phyloP scores from a whole-genome alignment of 2,329 filamentous ascomycete genomes.

The Pseudogymnoascus sp. region DNA sequence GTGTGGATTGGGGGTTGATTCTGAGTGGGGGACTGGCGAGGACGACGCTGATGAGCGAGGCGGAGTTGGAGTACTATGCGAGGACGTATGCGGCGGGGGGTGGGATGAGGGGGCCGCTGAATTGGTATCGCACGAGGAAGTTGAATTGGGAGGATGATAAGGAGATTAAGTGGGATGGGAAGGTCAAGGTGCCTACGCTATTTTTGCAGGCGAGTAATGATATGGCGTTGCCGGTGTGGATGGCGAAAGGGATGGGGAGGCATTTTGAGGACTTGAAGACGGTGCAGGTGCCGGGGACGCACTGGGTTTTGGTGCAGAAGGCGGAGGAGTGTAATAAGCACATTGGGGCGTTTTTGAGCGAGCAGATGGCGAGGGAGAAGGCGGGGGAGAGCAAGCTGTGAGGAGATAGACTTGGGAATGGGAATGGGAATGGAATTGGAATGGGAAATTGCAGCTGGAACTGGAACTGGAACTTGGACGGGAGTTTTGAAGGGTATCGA shows the following conservation, averaged over 20 bases:
- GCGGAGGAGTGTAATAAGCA: slow-evolving; percentile 60
- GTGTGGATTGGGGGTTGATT: slow-evolving; percentile 34
- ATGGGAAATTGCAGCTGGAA: neutral
- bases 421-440: neutral
- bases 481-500: neutral
- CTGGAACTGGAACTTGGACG: neutral
- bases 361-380: neutral
- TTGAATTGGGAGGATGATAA: slow-evolving; percentile 71
- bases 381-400: neutral
- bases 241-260: slow-evolving; percentile 64
- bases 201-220: slow-evolving; percentile 69
- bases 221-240: slow-evolving; percentile 58
- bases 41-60: slow-evolving; percentile 51
- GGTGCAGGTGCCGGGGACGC: slow-evolving; percentile 57
- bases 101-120: slow-evolving; percentile 70
- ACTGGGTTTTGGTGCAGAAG: slow-evolving; percentile 78
- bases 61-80: slow-evolving; percentile 71
- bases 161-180: slow-evolving; percentile 43
- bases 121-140: slow-evolving; percentile 75
- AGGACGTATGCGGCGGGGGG: slow-evolving; percentile 33
- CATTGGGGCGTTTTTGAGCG: slow-evolving; percentile 30
- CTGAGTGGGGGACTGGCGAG: slow-evolving; percentile 52
- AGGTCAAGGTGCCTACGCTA: slow-evolving; percentile 55
- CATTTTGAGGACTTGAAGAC: slow-evolving; percentile 53
- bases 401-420: neutral